These are phyloP conservation scores for Podospora australis DNA, from an alignment of 495 filamentous ascomycete genomes.

Conservation along the genomic window DNA sequence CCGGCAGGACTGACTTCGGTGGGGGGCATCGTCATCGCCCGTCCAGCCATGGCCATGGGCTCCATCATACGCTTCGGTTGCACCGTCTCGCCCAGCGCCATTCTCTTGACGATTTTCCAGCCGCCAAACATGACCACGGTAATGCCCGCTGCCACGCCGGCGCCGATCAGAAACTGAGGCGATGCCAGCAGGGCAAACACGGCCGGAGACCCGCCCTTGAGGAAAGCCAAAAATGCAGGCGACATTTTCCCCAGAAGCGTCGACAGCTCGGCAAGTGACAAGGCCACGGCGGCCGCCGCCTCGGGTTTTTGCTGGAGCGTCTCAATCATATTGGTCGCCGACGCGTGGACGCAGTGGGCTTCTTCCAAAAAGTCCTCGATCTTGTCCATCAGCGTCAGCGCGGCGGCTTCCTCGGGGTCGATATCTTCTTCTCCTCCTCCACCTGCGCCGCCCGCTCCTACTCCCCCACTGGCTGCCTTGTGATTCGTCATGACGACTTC, in stretches of 20 bases:
- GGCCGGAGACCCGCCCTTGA: slow-evolving; percentile 75
- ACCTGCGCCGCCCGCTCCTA: too few species aligned
- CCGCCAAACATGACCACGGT: slow-evolving; percentile 93
- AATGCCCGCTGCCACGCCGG: slow-evolving; percentile 78
- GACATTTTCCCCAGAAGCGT: slow-evolving; percentile 76
- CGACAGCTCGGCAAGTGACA: slow-evolving; percentile 88
- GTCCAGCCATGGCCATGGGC: slow-evolving; percentile 51
- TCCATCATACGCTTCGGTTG: slow-evolving; percentile 43
- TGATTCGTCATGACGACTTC: slow-evolving; percentile 12
- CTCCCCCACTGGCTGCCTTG: too few species aligned
- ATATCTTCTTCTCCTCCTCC: slow-evolving; percentile 14
- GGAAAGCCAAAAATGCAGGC: slow-evolving; percentile 62
- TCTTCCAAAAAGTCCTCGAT: slow-evolving; percentile 73
- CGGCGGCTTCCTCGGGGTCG: slow-evolving; percentile 48
- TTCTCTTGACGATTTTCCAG: slow-evolving; percentile 91
- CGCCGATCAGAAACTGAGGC: slow-evolving; percentile 90
- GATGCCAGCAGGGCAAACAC: slow-evolving; percentile 81
- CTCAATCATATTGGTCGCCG: slow-evolving; percentile 75
- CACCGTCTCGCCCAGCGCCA: slow-evolving; percentile 37
- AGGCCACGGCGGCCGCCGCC: slow-evolving; percentile 86
- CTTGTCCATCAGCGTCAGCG: slow-evolving; percentile 57
- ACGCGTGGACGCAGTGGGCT: slow-evolving; percentile 79
- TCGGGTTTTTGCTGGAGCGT: slow-evolving; percentile 86
- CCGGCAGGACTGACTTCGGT: background rate
- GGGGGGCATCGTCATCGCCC: slow-evolving; percentile 13